Conservation (phyloP, 495 filamentous ascomycete species). For the Halenospora varia region DNA sequence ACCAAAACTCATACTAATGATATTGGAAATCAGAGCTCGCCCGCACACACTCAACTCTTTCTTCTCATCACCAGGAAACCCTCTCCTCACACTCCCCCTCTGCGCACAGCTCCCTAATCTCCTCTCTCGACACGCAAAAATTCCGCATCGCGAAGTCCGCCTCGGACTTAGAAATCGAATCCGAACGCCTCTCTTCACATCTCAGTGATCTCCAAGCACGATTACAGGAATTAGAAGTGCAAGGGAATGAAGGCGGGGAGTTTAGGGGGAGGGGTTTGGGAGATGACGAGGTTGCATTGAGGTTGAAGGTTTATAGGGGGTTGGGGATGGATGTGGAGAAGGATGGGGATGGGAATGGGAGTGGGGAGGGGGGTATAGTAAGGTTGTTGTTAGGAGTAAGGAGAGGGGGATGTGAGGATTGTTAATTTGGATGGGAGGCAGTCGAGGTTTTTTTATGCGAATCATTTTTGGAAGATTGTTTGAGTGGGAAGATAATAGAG, state of each 20-base stretch:
- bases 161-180: constrained; percentile 85
- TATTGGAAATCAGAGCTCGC: constrained; percentile 50
- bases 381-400: constrained; percentile 82
- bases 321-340: constrained; percentile 86
- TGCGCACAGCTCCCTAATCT: constrained; percentile 74
- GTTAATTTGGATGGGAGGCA: constrained; percentile 93
- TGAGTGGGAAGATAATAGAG: constrained; percentile 32
- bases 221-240: constrained; percentile 77
- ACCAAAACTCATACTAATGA: background rate
- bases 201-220: constrained; percentile 69
- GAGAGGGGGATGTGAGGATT: constrained; percentile 87
- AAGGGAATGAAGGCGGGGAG: constrained; percentile 63
- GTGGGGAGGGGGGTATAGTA: constrained; percentile 69
- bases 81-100: constrained; percentile 65
- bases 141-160: constrained; percentile 89
- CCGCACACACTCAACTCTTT: constrained; percentile 64
- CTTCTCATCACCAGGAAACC: constrained; percentile 66
- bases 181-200: constrained; percentile 80
- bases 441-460: constrained; percentile 86
- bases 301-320: constrained; percentile 86
- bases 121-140: constrained; percentile 86
- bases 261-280: constrained; percentile 33
- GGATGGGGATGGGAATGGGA: constrained; percentile 73
- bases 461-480: constrained; percentile 93
- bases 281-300: constrained; percentile 56